These are phyloP conservation scores for Apiosordaria backusii DNA, from an alignment of 495 filamentous ascomycete genomes.

Conservation along the genomic window DNA sequence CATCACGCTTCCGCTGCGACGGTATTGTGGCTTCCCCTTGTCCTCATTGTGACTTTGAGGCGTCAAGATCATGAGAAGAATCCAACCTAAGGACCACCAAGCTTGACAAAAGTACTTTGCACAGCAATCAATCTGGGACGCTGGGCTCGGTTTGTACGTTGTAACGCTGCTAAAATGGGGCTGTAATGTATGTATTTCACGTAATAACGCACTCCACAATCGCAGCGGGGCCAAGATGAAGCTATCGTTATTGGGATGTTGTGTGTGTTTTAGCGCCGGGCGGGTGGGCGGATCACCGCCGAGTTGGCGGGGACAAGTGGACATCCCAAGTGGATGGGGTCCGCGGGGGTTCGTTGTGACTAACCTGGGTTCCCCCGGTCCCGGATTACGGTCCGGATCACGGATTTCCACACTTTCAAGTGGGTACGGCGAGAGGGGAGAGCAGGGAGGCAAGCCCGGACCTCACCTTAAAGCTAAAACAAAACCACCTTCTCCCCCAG, in stretches of 20 bases:
- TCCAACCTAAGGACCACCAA: neutral
- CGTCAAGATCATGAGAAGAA: neutral
- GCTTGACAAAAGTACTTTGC: neutral
- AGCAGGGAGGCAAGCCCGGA: neutral
- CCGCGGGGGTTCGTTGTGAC: neutral
- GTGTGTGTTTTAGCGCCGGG: neutral
- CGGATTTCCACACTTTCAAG: neutral
- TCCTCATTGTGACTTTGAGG: too few species aligned
- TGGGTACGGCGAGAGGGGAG: neutral
- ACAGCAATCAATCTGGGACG: too few species aligned
- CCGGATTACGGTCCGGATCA: neutral
- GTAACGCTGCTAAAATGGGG: neutral
- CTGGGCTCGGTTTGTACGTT: neutral
- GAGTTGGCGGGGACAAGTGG: neutral
- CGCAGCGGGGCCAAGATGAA: neutral
- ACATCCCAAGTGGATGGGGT: neutral
- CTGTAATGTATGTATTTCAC: neutral
- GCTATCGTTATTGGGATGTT: neutral
- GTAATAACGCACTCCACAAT: neutral
- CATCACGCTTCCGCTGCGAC: neutral
- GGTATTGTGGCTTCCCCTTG: neutral
- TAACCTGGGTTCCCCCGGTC: neutral
- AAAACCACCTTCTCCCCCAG: neutral
- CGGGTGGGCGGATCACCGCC: neutral
- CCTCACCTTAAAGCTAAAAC: neutral